phyloP scores from a whole-genome alignment of 176 grass and related monocot genomes.

The Ampelocalamus luodianensis region DNA sequence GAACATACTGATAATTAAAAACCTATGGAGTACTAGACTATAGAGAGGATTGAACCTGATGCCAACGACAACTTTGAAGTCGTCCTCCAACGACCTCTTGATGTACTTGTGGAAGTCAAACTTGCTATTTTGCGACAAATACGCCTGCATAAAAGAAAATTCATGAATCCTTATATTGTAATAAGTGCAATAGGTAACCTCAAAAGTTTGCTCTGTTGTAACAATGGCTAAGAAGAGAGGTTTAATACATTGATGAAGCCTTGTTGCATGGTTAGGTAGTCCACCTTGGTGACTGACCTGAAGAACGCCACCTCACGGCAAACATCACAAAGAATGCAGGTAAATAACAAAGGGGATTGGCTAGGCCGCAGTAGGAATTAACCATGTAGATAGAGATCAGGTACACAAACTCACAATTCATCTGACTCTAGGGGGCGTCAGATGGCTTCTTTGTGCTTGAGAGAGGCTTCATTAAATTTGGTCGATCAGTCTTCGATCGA shows the following conservation, averaged over 20 bases:
- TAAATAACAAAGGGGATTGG: background rate
- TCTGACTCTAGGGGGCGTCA: conserved; percentile 58
- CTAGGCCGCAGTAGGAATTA: background rate
- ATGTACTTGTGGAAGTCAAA: conserved; percentile 93
- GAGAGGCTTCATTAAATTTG: too few species aligned
- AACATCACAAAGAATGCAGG: background rate
- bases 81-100: conserved; percentile 87
- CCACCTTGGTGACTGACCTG: conserved; percentile 82
- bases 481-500: too few species aligned
- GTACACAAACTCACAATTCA: conserved; percentile 47
- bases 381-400: background rate
- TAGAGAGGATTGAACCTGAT: conserved; percentile 58
- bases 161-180: background rate
- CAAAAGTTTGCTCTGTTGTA: background rate
- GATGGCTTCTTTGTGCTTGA: too few species aligned
- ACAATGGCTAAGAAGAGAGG: background rate
- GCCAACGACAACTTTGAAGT: conserved; percentile 87
- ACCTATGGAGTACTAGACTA: background rate
- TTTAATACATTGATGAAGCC: conserved; percentile 82
- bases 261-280: conserved; percentile 83
- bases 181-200: background rate
- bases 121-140: conserved; percentile 62
- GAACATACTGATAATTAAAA: background rate
- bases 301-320: conserved; percentile 70
- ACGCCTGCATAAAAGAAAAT: conserved; percentile 51